Conservation (phyloP, 805 yeast species). For the Kurtzmaniella fragi region DNA sequence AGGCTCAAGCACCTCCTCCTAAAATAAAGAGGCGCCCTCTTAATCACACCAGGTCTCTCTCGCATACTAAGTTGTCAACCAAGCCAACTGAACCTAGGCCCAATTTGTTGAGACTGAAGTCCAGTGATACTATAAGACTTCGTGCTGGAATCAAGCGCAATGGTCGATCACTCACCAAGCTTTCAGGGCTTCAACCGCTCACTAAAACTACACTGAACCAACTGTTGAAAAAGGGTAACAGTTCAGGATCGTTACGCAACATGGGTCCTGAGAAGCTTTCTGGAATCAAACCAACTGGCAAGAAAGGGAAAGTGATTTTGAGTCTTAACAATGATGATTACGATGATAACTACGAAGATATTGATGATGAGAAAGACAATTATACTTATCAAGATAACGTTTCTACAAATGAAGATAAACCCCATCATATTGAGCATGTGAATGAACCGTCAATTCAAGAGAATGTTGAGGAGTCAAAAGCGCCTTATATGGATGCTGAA, state of each 20-base stretch:
- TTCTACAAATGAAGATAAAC: background rate
- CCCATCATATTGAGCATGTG: no score
- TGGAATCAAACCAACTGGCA: constrained; percentile 33
- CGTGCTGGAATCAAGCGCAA: constrained; percentile 20
- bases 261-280: constrained; percentile 6
- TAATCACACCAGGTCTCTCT: constrained; percentile 1
- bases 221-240: constrained; percentile 23
- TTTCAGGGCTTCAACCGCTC: constrained; percentile 31
- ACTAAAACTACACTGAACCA: constrained; percentile 18
- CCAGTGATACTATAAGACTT: constrained; percentile 7
- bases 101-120: constrained; percentile 31
- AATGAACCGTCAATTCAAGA: no score
- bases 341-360: constrained; percentile 33
- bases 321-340: constrained; percentile 30
- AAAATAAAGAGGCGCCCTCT: background rate
- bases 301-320: constrained; percentile 35
- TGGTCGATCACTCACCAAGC: constrained; percentile 33
- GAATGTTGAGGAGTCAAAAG: no score
- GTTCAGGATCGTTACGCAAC: constrained; percentile 27
- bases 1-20: background rate
- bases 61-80: constrained; percentile 6
- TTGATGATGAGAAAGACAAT: constrained; percentile 14
- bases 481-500: no score
- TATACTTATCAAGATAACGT: background rate
- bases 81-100: constrained; percentile 17